phyloP scores from a whole-genome alignment of 306 rosid species.

The Mimosa bimucronata region DNA sequence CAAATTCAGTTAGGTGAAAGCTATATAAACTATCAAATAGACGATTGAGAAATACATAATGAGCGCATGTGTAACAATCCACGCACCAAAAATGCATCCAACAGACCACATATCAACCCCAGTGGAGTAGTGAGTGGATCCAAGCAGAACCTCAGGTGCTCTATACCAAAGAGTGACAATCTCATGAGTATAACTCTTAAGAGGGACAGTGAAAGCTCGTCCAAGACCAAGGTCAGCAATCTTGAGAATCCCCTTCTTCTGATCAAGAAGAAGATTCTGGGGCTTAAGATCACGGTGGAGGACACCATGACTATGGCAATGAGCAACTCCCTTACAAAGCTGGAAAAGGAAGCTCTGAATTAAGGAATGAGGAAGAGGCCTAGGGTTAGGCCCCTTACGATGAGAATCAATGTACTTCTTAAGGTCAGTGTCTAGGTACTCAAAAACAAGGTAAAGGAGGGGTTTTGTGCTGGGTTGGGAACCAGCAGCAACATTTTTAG shows the following conservation, averaged over 20 bases:
- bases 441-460: slow-evolving; percentile 85
- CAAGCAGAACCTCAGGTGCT: slow-evolving; percentile 93
- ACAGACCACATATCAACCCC: slow-evolving; percentile 98
- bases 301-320: slow-evolving; percentile 93
- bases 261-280: slow-evolving; percentile 85
- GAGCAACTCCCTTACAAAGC: slow-evolving; percentile 91
- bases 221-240: slow-evolving; percentile 95
- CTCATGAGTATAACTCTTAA: slow-evolving; percentile 95
- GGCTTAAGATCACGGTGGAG: slow-evolving; percentile 94
- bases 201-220: slow-evolving; percentile 89
- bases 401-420: slow-evolving; percentile 88
- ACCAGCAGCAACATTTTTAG: slow-evolving; percentile 38
- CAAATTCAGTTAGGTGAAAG: slow-evolving; percentile 8
- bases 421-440: slow-evolving; percentile 90
- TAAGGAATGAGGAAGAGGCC: slow-evolving; percentile 53
- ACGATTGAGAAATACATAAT: neutral
- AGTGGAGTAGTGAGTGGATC: slow-evolving; percentile 88
- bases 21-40: neutral
- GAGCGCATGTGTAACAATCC: neutral
- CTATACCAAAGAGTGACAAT: slow-evolving; percentile 97
- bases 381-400: slow-evolving; percentile 70
- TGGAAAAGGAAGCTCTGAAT: slow-evolving; percentile 87
- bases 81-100: slow-evolving; percentile 85
- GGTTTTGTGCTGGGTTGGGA: slow-evolving; percentile 51
- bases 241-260: slow-evolving; percentile 74